A percentile compares a stretch with the other conserved stretches of the same genome.
Evolutionary conservation across 306 rosid species (phyloP).

Genomic region (Malus domestica): DNA sequence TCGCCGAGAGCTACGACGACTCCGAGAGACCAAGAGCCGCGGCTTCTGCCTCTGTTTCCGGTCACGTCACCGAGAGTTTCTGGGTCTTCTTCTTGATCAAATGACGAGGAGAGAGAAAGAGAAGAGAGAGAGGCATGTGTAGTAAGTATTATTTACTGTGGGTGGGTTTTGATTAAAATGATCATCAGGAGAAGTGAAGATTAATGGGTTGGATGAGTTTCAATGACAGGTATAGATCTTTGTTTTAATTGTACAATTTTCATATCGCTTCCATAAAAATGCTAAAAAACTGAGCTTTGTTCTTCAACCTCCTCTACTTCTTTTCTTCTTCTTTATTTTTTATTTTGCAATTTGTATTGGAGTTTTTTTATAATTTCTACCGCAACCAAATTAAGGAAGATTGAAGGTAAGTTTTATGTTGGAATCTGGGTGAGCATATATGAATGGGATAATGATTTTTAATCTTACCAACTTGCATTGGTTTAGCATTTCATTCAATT

Average conservation of each 20-base stretch:
- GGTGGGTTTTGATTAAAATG: not conserved
- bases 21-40: constrained; percentile 61
- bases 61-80: constrained; percentile 75
- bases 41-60: constrained; percentile 79
- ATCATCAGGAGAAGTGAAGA: not conserved
- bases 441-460: not conserved
- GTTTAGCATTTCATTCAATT: not conserved
- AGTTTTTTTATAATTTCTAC: not conserved
- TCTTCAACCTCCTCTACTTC: not conserved
- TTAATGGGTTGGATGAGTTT: constrained; percentile 10
- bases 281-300: not conserved
- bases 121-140: not conserved
- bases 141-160: not conserved
- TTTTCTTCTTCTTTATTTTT: not conserved
- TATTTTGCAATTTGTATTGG: not conserved
- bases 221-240: constrained; percentile 7
- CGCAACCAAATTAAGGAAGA: not conserved
- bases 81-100: constrained; percentile 46
- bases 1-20: constrained; percentile 53
- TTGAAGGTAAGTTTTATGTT: not conserved
- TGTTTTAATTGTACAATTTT: constrained; percentile 8
- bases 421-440: not conserved
- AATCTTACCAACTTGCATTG: constrained; percentile 5
- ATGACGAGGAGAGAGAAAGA: not conserved
- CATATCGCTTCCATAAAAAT: constrained; percentile 5